Evolutionary conservation across 331 rosid genomes (phyloP).

Genomic region (Acacia concinna): DNA sequence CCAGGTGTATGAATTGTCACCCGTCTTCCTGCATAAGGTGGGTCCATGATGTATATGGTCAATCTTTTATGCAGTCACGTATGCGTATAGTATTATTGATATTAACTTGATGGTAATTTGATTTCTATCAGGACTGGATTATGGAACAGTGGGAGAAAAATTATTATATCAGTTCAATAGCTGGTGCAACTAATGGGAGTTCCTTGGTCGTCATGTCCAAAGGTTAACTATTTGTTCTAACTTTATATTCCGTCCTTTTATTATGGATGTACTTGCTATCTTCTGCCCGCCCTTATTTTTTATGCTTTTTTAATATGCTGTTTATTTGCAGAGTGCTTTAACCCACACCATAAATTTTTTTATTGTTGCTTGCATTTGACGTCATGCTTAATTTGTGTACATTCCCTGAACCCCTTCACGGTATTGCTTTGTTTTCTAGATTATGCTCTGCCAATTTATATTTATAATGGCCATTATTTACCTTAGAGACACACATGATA

Average conservation of each 20-base stretch:
- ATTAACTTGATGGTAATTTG: conserved; percentile 18
- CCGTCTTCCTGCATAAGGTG: conserved; percentile 88
- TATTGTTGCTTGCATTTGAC: neutral
- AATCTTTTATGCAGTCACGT: conserved; percentile 21
- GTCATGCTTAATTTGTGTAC: neutral
- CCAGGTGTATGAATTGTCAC: conserved; percentile 87
- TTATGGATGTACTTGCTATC: conserved; percentile 2
- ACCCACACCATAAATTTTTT: neutral
- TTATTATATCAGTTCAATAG: conserved; percentile 88
- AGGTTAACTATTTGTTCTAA: conserved; percentile 45
- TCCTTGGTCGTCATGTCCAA: conserved; percentile 97
- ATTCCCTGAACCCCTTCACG: neutral
- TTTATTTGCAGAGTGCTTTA: neutral
- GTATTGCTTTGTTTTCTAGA: neutral
- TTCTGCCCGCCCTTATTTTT: neutral
- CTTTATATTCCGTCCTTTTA: neutral
- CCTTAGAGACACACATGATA: neutral
- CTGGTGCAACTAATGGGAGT: conserved; percentile 89
- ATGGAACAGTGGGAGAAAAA: conserved; percentile 98
- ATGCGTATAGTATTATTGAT: conserved; percentile 16
- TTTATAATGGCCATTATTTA: neutral
- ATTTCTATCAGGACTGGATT: conserved; percentile 82
- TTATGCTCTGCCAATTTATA: neutral
- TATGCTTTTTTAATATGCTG: neutral
- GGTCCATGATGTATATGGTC: neutral